These are phyloP conservation scores for Eudorina sp. DNA, from an alignment of 139 green algal species.

Conservation along the genomic window DNA sequence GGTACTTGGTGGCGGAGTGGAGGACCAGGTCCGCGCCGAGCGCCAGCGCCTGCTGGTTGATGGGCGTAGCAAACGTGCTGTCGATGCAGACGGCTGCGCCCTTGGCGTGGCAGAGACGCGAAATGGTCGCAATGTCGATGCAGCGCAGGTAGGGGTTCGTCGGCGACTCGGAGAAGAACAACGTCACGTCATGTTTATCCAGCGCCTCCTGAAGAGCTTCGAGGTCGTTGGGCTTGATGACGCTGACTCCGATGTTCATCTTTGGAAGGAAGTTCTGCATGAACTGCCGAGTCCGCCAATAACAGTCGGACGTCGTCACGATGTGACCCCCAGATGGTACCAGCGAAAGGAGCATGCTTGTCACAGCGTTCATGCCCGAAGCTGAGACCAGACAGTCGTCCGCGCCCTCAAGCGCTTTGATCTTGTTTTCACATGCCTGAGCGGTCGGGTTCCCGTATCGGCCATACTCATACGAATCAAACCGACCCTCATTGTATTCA, in stretches of 20 bases:
- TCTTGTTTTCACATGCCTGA: slow-evolving; percentile 92
- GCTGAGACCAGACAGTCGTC: slow-evolving; percentile 96
- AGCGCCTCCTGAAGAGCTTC: slow-evolving; percentile 80
- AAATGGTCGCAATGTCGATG: slow-evolving; percentile 93
- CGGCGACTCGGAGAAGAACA: slow-evolving; percentile 99
- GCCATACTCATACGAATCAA: slow-evolving; percentile 92
- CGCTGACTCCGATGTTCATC: slow-evolving; percentile 87
- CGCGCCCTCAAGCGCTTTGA: slow-evolving; percentile 94
- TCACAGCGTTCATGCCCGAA: slow-evolving; percentile 97
- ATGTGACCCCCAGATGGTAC: slow-evolving; percentile 97
- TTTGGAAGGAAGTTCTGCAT: slow-evolving; percentile 98
- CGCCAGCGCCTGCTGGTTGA: slow-evolving; percentile 87
- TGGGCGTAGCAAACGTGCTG: slow-evolving; percentile 96
- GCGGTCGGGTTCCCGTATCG: slow-evolving; percentile 99
- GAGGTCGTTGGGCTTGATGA: slow-evolving; percentile 97
- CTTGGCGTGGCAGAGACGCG: slow-evolving; percentile 77
- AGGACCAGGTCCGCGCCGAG: slow-evolving; percentile 98
- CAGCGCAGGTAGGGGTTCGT: slow-evolving; percentile 99
- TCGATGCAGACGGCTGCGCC: slow-evolving; percentile 94
- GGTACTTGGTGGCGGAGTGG: slow-evolving; percentile 98
- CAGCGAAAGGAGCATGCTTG: slow-evolving; percentile 99
- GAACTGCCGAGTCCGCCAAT: slow-evolving; percentile 96
- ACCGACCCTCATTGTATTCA: slow-evolving; percentile 95
- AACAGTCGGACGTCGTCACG: slow-evolving; percentile 99
- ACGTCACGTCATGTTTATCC: slow-evolving; percentile 74